Base-by-base conservation (phyloP, 2,329 filamentous ascomycete species). In the Calonectria hawksworthii region DNA sequence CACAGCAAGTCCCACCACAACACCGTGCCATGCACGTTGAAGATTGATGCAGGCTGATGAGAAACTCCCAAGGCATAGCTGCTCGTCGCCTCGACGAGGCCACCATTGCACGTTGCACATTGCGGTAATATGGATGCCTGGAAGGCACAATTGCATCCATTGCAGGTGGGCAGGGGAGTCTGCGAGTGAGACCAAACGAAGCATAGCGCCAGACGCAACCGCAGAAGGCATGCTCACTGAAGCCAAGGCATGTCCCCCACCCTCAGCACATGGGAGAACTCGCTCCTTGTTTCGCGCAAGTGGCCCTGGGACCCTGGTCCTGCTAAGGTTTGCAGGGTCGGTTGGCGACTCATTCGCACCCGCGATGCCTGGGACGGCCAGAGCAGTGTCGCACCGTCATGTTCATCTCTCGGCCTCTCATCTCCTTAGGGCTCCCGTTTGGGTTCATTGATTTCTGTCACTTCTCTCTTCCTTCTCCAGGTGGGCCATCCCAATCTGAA, bases 151-250 rank as follows among this genome's bases (percentile, higher is more conserved):
- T 69, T 70, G 56, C 30, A 66, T 70, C 51, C 30, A 66, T 64
- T 52, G 50, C 41, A 36, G 41, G 38, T 67, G 56, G 71, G 61
- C 52, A 32, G 65, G 50, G 44, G 54, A 59, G 75, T 74, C 78
- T 80, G 78, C 73, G 76, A 75, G 76, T 66, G 68, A 68, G 73
- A 72, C 77, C 76, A 73, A 78, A 80, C 74, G 59, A 41, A 79
- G 75, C 69, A 73, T 80, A 73, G 78, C 68, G 74, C 51, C 52
- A 71, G 67, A 70, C 68, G 61, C 68, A 56, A 68, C 41, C 38
- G 56, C 68, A 59, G 68, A 64, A 52, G 47, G 70, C 51, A 70
- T 70, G 69, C 59, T 65, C 64, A 44, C 41, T 51, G 61, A 70
- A 63, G 65, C 68, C 72, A 70, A 52, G 44, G 50, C 54, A 56